Conservation (phyloP, 305 asterid species). For the Fraxinus greggii region DNA sequence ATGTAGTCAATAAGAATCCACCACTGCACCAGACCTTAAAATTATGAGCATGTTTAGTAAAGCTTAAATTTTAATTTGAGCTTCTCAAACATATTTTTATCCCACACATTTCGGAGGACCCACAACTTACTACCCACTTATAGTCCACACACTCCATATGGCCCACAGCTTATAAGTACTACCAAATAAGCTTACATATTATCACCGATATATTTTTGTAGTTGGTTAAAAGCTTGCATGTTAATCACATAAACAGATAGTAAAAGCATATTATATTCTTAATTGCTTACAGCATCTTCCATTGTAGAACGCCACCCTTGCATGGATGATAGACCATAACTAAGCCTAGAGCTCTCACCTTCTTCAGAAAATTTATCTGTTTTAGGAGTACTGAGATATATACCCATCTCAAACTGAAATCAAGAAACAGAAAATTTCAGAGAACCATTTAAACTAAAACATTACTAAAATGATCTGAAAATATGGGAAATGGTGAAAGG, state of each 20-base stretch:
- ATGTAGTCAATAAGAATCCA: not conserved
- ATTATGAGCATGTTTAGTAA: not conserved
- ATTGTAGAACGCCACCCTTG: slow-evolving; percentile 99
- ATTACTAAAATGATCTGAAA: not conserved
- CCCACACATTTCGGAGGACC: not conserved
- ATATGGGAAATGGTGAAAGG: not conserved
- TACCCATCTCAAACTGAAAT: slow-evolving; percentile 74
- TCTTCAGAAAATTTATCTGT: slow-evolving; percentile 86
- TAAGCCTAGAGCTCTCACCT: slow-evolving; percentile 66
- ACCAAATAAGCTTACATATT: not conserved
- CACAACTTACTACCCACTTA: not conserved
- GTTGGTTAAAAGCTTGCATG: not conserved
- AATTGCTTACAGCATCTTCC: slow-evolving; percentile 94
- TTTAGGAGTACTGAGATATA: slow-evolving; percentile 86
- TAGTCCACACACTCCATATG: not conserved
- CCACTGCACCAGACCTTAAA: not conserved
- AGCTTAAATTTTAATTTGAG: not conserved
- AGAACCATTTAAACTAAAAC: slow-evolving; percentile 11
- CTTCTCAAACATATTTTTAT: not conserved
- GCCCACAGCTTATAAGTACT: not conserved
- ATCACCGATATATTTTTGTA: not conserved
- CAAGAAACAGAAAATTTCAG: slow-evolving; percentile 23
- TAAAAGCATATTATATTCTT: not conserved
- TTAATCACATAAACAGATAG: not conserved
- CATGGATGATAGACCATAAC: slow-evolving; percentile 86